These are phyloP conservation scores for Yarrowia alimentaria DNA, from an alignment of 805 yeast genomes.

Conservation along the genomic window DNA sequence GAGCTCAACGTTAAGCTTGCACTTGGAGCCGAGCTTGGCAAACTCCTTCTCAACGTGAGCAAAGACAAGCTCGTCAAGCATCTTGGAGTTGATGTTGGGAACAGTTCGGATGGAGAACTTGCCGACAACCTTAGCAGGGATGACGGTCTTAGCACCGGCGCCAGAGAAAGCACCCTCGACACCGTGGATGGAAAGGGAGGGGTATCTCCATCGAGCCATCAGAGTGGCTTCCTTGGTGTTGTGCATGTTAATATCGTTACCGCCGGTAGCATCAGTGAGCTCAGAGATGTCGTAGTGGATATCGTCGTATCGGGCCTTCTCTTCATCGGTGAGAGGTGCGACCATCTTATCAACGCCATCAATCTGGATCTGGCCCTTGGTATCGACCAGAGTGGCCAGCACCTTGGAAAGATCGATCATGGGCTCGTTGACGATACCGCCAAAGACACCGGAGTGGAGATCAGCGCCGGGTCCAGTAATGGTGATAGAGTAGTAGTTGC, in stretches of 20 bases:
- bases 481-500: constrained; percentile 82
- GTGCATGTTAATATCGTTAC: constrained; percentile 74
- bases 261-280: constrained; percentile 84
- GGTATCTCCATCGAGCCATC: constrained; percentile 99
- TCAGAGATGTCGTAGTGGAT: constrained; percentile 85
- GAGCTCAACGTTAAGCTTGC: constrained; percentile 66
- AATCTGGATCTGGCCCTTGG: constrained; percentile 76
- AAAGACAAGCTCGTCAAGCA: constrained; percentile 73
- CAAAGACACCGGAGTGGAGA: constrained; percentile 94
- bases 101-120: constrained; percentile 97
- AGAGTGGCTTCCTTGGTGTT: constrained; percentile 73
- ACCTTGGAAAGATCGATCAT: constrained; percentile 86
- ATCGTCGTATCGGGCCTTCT: constrained; percentile 72
- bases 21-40: constrained; percentile 69
- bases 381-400: constrained; percentile 72
- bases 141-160: constrained; percentile 96
- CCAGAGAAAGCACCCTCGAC: constrained; percentile 96
- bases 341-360: constrained; percentile 93
- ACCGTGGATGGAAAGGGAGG: constrained; percentile 94
- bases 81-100: constrained; percentile 81
- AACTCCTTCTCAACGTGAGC: constrained; percentile 68
- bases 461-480: constrained; percentile 94
- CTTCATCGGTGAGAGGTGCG: constrained; percentile 84
- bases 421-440: constrained; percentile 97
- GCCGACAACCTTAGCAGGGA: constrained; percentile 91